phyloP scores from a whole-genome alignment of 2,329 filamentous ascomycete species.

The Leptosphaerulina australis region DNA sequence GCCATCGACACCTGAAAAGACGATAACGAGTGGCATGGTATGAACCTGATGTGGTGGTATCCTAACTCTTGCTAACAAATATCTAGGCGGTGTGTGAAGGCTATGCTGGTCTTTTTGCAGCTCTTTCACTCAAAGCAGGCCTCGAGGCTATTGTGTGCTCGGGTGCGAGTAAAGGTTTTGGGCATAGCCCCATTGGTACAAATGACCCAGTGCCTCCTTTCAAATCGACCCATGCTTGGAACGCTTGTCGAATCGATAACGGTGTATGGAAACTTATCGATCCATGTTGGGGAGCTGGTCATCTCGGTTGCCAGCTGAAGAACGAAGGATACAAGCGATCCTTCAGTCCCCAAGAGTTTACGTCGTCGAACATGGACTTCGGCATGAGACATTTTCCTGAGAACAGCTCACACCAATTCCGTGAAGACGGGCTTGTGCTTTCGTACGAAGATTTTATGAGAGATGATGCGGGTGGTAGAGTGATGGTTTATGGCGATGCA shows the following conservation, averaged over 20 bases:
- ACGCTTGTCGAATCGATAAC: conserved; percentile 84
- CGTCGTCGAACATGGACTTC: conserved; percentile 77
- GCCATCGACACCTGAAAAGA: conserved; percentile 71
- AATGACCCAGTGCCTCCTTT: conserved; percentile 70
- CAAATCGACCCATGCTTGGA: conserved; percentile 82
- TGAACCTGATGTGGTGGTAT: background rate
- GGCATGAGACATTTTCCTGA: conserved; percentile 79
- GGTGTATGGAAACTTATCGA: conserved; percentile 92
- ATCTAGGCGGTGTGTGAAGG: conserved; percentile 80
- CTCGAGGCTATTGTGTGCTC: conserved; percentile 75
- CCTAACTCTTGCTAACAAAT: background rate
- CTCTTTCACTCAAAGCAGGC: conserved; percentile 78
- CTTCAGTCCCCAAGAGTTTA: conserved; percentile 67
- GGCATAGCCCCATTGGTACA: conserved; percentile 66
- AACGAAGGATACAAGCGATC: conserved; percentile 63
- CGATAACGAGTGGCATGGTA: conserved; percentile 71
- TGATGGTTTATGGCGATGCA: conserved; percentile 56
- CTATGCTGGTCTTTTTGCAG: conserved; percentile 82
- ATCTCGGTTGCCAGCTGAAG: conserved; percentile 53
- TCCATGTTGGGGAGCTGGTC: conserved; percentile 89
- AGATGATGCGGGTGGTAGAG: conserved; percentile 57
- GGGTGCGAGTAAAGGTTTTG: conserved; percentile 87
- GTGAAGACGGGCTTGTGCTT: conserved; percentile 69
- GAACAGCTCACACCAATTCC: conserved; percentile 72
- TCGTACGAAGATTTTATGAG: conserved; percentile 84